Evolutionary conservation across 768 basidiomycete species (phyloP), one percentile per base, ranked within the genome.

Genomic region (Agrocybe pediades): DNA sequence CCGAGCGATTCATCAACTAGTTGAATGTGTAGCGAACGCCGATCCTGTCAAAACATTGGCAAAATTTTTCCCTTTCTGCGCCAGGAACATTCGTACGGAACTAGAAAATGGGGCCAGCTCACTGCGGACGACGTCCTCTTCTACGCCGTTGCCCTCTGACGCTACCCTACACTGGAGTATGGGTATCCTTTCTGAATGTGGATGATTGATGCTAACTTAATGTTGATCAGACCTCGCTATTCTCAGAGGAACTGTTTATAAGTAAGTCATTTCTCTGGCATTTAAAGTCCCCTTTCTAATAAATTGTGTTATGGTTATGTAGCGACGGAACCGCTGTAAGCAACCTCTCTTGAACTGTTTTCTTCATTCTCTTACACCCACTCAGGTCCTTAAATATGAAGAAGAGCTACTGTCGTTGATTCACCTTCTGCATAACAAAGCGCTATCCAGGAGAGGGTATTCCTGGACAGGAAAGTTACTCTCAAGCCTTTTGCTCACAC

Each of bases 151-250:
- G 36, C 85, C 89, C 2, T 87, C 89, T 1, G 92, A 94, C 67
- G 89, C 89, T 3, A 92, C 91, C 16, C 74, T 96, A 46, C 92
- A 95, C 62, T 93, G 91, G 88, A 91, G 88, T 90, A 69, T 51
- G 85, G 24, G 16, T 68, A 33, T 52, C 20, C 6, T 42, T 46
- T 67, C 23, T 40, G 24, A 16, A n/a, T 24, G 30, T 33, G 20
- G 13, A 4, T 9, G 40, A 40, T 17, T 11, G 9, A 49, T 36
- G 25, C 23, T 54, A 25, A 55, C 15, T 6, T 13, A 55, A 13
- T 13, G 45, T 51, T 6, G 43, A 52, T 40, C 56, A 88, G 88
- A 90, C 71, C 72, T 91, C 39, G 87, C 87, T 0, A 84, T 93
- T 36, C 68, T 93, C 20, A 79, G 87, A 44, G 91, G 90, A n/a